Percentiles rank a stretch among this genome's conserved stretches.
Conservation (phyloP, 2,329 filamentous ascomycete genomes). For the Phoma sp. region DNA sequence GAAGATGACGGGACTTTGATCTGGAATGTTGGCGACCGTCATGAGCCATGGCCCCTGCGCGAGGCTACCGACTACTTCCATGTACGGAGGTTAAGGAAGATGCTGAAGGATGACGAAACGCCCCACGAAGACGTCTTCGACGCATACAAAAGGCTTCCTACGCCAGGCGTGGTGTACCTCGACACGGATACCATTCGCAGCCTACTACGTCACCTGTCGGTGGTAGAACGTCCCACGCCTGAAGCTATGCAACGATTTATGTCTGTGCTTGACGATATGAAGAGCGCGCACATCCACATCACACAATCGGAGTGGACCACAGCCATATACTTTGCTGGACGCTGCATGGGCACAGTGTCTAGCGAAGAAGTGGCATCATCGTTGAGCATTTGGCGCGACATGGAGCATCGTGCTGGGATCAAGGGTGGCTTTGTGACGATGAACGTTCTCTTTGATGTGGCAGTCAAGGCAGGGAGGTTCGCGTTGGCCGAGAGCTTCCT, state of each 20-base stretch:
- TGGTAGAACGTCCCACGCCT: conserved; percentile 59
- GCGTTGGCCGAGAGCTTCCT: conserved; percentile 83
- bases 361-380: conserved; percentile 69
- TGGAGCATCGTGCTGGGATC: conserved; percentile 76
- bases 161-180: conserved; percentile 61
- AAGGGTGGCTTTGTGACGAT: conserved; percentile 80
- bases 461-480: conserved; percentile 84
- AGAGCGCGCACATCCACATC: conserved; percentile 72
- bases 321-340: conserved; percentile 78
- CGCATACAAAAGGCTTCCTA: conserved; percentile 59
- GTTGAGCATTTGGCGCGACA: conserved; percentile 82
- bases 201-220: conserved; percentile 72
- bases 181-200: conserved; percentile 61
- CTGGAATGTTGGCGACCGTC: conserved; percentile 42
- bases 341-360: conserved; percentile 67
- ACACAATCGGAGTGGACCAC: conserved; percentile 77
- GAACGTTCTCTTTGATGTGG: conserved; percentile 89
- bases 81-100: conserved; percentile 41
- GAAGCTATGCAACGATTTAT: conserved; percentile 80
- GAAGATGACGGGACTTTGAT: conserved; percentile 36
- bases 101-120: conserved; percentile 52
- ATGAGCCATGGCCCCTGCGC: conserved; percentile 42
- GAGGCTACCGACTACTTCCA: conserved; percentile 43
- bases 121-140: conserved; percentile 58
- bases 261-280: conserved; percentile 81